Evolutionary conservation across 768 basidiomycete genomes (phyloP), one percentile per base, ranked within the genome.

Genomic region (Pleurotus platypus): DNA sequence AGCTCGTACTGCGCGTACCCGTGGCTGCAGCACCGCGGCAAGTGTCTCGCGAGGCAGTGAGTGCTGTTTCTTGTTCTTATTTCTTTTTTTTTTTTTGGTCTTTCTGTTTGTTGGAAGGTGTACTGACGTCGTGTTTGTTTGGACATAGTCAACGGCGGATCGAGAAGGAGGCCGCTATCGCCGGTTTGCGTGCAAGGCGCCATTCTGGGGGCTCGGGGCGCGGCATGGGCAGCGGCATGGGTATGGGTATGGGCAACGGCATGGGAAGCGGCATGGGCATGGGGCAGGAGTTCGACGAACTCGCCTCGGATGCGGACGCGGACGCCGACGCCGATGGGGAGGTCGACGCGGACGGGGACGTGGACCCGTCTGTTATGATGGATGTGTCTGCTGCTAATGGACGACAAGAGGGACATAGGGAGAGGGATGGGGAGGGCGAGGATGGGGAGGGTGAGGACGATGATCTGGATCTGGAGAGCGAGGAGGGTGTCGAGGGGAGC

Each of bases 1-100:
- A 84, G 82, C 58, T 82, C 83, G 8, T 92, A 86, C 67, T 92
- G 89, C 61, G 86, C 89, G 53, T 89, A 90, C 66, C 89, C 90
- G 39, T 92, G 89, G 90, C 66, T 84, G 57, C 87, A 89, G 70
- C 90, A 92, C 68, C 80, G 87, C 16, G 80, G 77, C 22, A 92
- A 90, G 69, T 91, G 90, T 72, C 67, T 89, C 46, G 80, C 82
- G n/a, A 71, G 87, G 64, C 78, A 83, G 89, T 90, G 67, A 66
- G 84, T 82, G 42, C 5, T 37, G 42, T 40, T 55, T 20, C 20
- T 20, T 20, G 20, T 20, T 20, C 20, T 20, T 20, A 24, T 26
- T 43, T 46, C 7, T 20, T 20, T 20, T 20, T 20, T 20, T 2
- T 20, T 48, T 50, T 30, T 56, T 39, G 35, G 45, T 12, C 60